A percentile compares a stretch with the other conserved stretches of the same genome.
These are phyloP conservation scores for Atkinsonella texensis DNA, from an alignment of 2,329 filamentous ascomycete species.

Conservation along the genomic window DNA sequence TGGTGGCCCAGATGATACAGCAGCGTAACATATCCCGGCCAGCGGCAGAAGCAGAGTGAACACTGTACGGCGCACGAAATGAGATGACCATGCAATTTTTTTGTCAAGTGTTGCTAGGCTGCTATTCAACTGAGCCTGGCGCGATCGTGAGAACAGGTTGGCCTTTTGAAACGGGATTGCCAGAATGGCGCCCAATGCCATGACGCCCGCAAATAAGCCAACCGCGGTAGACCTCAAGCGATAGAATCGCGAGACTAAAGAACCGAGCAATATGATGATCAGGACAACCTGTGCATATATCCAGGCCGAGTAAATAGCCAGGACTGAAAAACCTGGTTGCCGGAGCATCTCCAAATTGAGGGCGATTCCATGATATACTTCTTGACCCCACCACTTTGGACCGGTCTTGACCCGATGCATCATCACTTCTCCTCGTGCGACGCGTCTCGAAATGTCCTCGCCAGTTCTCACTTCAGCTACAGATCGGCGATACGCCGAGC, in stretches of 20 bases:
- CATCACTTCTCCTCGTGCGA: slow-evolving; percentile 64
- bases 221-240: slow-evolving; percentile 50
- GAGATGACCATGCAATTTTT: slow-evolving; percentile 57
- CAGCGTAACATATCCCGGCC: slow-evolving; percentile 53
- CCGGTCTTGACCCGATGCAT: slow-evolving; percentile 62
- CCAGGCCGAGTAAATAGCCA: slow-evolving; percentile 65
- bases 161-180: slow-evolving; percentile 66
- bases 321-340: slow-evolving; percentile 60
- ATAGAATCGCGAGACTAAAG: slow-evolving; percentile 59
- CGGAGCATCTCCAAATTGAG: slow-evolving; percentile 59
- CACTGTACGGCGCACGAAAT: slow-evolving; percentile 54
- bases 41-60: slow-evolving; percentile 58
- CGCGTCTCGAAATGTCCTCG: slow-evolving; percentile 39
- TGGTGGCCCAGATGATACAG: slow-evolving; percentile 51
- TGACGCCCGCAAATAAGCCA: slow-evolving; percentile 51
- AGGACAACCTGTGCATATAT: slow-evolving; percentile 67
- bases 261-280: slow-evolving; percentile 59
- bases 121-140: slow-evolving; percentile 44
- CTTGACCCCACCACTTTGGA: slow-evolving; percentile 66
- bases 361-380: slow-evolving; percentile 57
- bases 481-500: slow-evolving; percentile 55
- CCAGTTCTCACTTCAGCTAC: slow-evolving; percentile 50
- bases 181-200: slow-evolving; percentile 56
- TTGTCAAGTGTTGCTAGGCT: slow-evolving; percentile 56
- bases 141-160: slow-evolving; percentile 53